A percentile compares a stretch with the other conserved stretches of the same genome.
These are phyloP conservation scores for Microcera coccophila DNA, from an alignment of 2,329 filamentous ascomycete genomes.

Conservation along the genomic window DNA sequence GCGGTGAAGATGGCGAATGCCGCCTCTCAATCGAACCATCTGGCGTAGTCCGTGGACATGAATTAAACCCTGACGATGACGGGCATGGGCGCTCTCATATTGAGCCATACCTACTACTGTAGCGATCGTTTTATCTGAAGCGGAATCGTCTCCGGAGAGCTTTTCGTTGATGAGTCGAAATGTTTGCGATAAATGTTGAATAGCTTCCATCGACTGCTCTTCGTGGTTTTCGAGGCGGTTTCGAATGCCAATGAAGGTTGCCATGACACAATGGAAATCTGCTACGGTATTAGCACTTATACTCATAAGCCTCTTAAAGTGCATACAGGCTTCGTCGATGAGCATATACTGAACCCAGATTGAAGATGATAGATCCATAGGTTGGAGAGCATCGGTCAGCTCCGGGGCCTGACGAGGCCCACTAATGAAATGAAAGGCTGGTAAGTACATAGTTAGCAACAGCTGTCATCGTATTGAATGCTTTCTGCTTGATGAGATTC, in stretches of 20 bases:
- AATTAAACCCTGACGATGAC: slow-evolving; percentile 6
- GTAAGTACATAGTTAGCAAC: not conserved
- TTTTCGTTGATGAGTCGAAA: slow-evolving; percentile 10
- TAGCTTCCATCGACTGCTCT: slow-evolving; percentile 1
- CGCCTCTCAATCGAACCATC: slow-evolving; percentile 10
- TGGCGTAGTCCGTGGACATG: slow-evolving; percentile 9
- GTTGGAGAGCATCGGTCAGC: slow-evolving; percentile 2
- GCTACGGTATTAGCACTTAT: not conserved
- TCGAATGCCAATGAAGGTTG: slow-evolving; percentile 4
- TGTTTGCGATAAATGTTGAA: slow-evolving; percentile 6
- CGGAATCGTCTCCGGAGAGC: slow-evolving; percentile 2
- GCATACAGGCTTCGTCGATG: slow-evolving; percentile 12
- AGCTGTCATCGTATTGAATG: no score
- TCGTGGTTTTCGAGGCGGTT: slow-evolving; percentile 1
- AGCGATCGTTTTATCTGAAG: slow-evolving; percentile 10
- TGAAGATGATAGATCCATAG: not conserved
- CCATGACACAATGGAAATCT: slow-evolving; percentile 12
- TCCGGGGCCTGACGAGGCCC: slow-evolving; percentile 6
- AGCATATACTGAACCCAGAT: slow-evolving; percentile 13
- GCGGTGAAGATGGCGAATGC: not conserved
- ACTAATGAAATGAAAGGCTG: slow-evolving; percentile 8
- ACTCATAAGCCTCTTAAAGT: not conserved
- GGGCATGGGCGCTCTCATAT: slow-evolving; percentile 7
- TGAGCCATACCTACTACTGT: slow-evolving; percentile 6
- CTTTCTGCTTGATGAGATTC: not conserved